Base-by-base conservation (phyloP, 2,329 filamentous ascomycete species). In the Aulographum hederae region DNA sequence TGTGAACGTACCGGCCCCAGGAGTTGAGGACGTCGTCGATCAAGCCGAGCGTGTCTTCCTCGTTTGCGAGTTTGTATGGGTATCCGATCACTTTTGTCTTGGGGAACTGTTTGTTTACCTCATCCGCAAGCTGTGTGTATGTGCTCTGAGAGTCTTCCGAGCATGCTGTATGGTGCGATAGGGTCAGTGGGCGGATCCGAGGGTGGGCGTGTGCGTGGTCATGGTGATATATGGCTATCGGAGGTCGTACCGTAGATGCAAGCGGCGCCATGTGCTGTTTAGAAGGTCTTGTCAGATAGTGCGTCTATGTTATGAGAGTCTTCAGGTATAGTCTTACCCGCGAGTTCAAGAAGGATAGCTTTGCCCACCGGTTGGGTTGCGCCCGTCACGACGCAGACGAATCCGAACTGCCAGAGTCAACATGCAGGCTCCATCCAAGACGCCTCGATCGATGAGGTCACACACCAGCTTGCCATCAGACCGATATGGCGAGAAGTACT, bases 261-360 rank as follows among this genome's bases (percentile, higher is more conserved):
- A 27, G 70, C 70, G 38, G 69, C 70, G 26, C 70, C 70, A 43
- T 74, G 70, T 28, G 68, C 69, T 69, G n/a, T n/a, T n/a, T n/a
- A n/a, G n/a, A 37, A 32, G 23, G 13, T 19, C 31, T 19, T 36
- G 16, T 31, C 26, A 32, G 19, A 23, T 30, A 12, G 30, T 12
- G 12, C 12, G 14, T 4, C n/a, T 16, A 30, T 28, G 12, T 37
- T 13, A 10, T 25, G 21, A 25, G 10, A 10, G 10, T 25, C 21
- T 10, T 25, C 10, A 10, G 13, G 10, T 10, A 25, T 25, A 10
- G 13, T 15, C 53, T 31, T 40, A 67, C 67, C 60, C 38, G 69
- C 70, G 25, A 74, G 52, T 43, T 75, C 70, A 26, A 56, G 48
- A 13, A 69, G 61, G 34, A 74, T 71, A 17, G 69, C 68, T 40